phyloP scores from a whole-genome alignment of 345 rosid genomes.

The Lepidium sativum region DNA sequence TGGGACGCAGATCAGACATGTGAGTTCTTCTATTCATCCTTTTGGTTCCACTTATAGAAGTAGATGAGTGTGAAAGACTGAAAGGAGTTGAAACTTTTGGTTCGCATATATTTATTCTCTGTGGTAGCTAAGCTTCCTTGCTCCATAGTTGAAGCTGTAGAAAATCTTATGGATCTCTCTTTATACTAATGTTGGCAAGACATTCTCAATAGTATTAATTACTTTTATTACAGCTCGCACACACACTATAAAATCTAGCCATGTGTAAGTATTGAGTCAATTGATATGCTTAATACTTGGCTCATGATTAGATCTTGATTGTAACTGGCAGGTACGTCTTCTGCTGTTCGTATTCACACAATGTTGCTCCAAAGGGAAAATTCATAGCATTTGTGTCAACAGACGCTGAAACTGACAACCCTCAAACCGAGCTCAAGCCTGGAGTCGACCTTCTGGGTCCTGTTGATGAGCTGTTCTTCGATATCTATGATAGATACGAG shows the following conservation, averaged over 20 bases:
- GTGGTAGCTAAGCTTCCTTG: not conserved
- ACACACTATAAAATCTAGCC: not conserved
- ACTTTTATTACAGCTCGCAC: not conserved
- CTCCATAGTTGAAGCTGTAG: not conserved
- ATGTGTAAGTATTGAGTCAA: not conserved
- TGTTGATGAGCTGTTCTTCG: slow-evolving; percentile 81
- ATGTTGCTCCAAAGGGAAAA: slow-evolving; percentile 87
- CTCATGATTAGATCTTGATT: not conserved
- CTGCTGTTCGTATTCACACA: slow-evolving; percentile 86
- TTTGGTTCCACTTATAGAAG: not conserved
- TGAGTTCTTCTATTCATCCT: slow-evolving; percentile 19
- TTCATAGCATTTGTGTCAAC: slow-evolving; percentile 89
- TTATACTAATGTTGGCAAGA: not conserved
- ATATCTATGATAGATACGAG: slow-evolving; percentile 63
- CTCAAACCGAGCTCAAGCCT: slow-evolving; percentile 65
- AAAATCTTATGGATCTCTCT: not conserved
- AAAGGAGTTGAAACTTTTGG: not conserved
- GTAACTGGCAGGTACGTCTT: slow-evolving; percentile 64
- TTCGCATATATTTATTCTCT: not conserved
- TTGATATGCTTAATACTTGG: not conserved
- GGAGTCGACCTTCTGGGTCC: slow-evolving; percentile 82
- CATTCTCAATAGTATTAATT: not conserved
- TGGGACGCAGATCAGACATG: slow-evolving; percentile 46
- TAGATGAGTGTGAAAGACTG: not conserved
- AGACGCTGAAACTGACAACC: slow-evolving; percentile 81